Evolutionary conservation across 202 grass and related monocot species (phyloP), one percentile per base, ranked within the genome.

Genomic region (Digitaria exilis): DNA sequence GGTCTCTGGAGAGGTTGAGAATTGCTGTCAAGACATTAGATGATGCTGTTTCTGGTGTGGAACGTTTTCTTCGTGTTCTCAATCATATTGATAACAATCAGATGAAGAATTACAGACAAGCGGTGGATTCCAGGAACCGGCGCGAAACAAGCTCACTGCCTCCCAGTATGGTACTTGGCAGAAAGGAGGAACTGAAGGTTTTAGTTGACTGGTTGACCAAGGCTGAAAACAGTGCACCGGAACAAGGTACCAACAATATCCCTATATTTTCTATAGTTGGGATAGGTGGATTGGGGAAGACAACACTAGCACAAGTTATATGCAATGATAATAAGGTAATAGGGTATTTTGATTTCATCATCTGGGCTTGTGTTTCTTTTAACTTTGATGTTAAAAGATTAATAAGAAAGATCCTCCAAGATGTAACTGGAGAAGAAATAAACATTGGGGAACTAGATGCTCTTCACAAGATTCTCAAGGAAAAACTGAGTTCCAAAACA

Each of bases 261-360:
- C 43, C 67, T 2, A 56, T 83, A 26, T 78, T 91, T 58, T 61
- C 80, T 42, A 81, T 91, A 55, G 16, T 87, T 75, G 88, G 80
- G 17, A 77, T 91, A 13, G 84, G 80, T 50, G 88, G 88, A 57
- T 28, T 90, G 32, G 84, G 88, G 13, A 87, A 91, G 48, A 90
- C 84, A 18, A 81, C 88, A 49, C 42, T 91, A 0, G 84, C 84
- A 21, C 84, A 91, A 74, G 56, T 87, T 34, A 71, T 87, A 71
- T 84, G 73, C 77, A 80, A 76, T 21, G 60, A 91, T 65, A 19
- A 65, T 5, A 5, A 49, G 13, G 57, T 87, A 11, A 73, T 10
- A 49, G 9, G 2, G 0, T 78, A 25, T 74, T 86, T 87, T 7
- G 14, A 81, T 79, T 32, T 31, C 7, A 9, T 78, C 54, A 84